phyloP scores from a whole-genome alignment of 2,329 filamentous ascomycete genomes.

The Aspergillus sp. region DNA sequence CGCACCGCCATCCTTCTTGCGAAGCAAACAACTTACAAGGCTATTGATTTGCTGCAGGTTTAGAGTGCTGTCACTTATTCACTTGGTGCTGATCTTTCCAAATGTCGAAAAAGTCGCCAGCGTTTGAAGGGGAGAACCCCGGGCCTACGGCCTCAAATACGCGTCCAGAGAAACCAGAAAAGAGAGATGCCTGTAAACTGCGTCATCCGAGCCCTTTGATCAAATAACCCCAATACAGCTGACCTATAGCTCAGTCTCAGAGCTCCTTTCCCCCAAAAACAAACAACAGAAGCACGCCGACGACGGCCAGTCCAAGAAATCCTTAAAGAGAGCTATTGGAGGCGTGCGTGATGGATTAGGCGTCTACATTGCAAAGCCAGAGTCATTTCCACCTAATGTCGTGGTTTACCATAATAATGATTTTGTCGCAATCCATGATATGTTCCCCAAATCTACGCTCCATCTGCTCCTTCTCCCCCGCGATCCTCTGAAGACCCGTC shows the following conservation, averaged over 20 bases:
- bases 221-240: background rate
- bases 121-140: constrained; percentile 6
- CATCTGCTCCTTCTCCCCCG: constrained; percentile 88
- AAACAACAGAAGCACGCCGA: constrained; percentile 30
- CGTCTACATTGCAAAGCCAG: constrained; percentile 61
- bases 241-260: constrained; percentile 39
- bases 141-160: constrained; percentile 1
- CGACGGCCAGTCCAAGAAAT: constrained; percentile 11
- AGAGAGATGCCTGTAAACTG: constrained; percentile 35
- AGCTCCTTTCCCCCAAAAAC: constrained; percentile 51
- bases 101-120: constrained; percentile 1
- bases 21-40: too few species aligned
- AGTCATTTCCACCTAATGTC: constrained; percentile 52
- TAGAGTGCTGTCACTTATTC: too few species aligned
- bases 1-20: too few species aligned
- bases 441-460: constrained; percentile 78
- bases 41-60: too few species aligned
- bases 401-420: constrained; percentile 64
- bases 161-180: constrained; percentile 14
- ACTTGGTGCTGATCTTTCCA: too few species aligned
- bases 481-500: constrained; percentile 52
- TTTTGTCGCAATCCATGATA: constrained; percentile 75
- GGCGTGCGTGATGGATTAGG: constrained; percentile 58
- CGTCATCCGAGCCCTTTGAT: background rate
- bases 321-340: constrained; percentile 28